Base-by-base conservation (phyloP, 2,329 filamentous ascomycete genomes). In the Alternaria viburni region DNA sequence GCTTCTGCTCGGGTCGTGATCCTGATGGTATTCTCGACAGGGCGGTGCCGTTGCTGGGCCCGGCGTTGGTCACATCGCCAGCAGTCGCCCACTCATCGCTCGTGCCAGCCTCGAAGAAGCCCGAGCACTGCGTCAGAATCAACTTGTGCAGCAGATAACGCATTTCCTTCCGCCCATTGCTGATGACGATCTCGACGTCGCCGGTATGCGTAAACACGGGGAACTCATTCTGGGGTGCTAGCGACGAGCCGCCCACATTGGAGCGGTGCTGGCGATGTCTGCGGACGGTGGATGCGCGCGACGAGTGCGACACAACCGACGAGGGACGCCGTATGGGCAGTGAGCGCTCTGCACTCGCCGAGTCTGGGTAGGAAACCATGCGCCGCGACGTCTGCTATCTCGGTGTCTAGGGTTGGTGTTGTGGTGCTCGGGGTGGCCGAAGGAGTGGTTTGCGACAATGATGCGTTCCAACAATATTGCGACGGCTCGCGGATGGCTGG, bases 91-190 rank as follows among this genome's bases (percentile, higher is more conserved):
- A 96, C 77, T 94, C 90, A 61, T 90, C 89, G 73, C 89, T 93
- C 47, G 90, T 93, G 76, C 89, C 92, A 23, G 92, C 91, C 80
- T 97, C 93, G 77, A 98, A 98, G 83, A 97, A 97, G 15, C 93
- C 93, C 6, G 93, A 97, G 75, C 92, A 97, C 80, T 96, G 92
- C 30, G 92, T 90, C 69, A 98, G 83, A 44, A 95, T 97, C 74
- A 97, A 87, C 63, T 90, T 87, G 81, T 98, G 95, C 60, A 98
- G 86, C 50, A 97, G 85, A 78, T 97, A 98, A 65, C 91, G 87
- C 77, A 93, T 92, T 80, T 96, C 91, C 75, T 89, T 88, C 65
- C 88, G 86, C 57, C 91, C 87, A 13, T 88, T 81, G 86, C 75
- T 86, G 73, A 97, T 87, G 59, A 95, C 77, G 66, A 98, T 93